These are phyloP conservation scores for Taphrina wiesneri DNA, from an alignment of 1,139 yeast species.

Conservation along the genomic window DNA sequence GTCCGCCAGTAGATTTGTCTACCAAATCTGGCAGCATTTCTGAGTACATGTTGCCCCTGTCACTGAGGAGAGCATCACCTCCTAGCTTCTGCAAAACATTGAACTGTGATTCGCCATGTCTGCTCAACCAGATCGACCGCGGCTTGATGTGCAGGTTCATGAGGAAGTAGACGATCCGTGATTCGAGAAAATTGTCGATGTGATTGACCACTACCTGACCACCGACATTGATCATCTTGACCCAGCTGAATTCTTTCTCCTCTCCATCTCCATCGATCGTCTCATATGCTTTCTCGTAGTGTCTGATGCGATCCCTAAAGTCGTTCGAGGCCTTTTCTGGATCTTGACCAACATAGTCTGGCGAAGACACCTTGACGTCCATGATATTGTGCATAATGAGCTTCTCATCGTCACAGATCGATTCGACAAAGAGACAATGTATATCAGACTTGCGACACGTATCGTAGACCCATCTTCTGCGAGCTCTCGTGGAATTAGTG, in stretches of 20 bases:
- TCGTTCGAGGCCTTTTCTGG: conserved; percentile 72
- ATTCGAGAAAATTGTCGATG: conserved; percentile 84
- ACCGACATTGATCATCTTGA: conserved; percentile 82
- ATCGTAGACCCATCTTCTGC: conserved; percentile 66
- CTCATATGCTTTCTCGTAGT: conserved; percentile 73
- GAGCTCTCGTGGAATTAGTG: conserved; percentile 69
- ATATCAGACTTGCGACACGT: conserved; percentile 66
- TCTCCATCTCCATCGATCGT: conserved; percentile 54
- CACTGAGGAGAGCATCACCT: conserved; percentile 86
- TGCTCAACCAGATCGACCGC: conserved; percentile 83
- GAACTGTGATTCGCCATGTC: conserved; percentile 94
- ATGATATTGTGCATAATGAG: conserved; percentile 73
- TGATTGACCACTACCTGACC: conserved; percentile 83
- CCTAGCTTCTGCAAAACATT: conserved; percentile 94
- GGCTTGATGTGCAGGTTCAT: conserved; percentile 95
- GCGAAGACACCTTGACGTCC: conserved; percentile 84
- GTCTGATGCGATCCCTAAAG: conserved; percentile 68
- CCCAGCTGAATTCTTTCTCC: conserved; percentile 73
- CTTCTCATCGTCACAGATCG: conserved; percentile 83
- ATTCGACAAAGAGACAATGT: conserved; percentile 88
- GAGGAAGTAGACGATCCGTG: conserved; percentile 89
- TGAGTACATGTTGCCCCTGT: conserved; percentile 85
- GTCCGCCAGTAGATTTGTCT: conserved; percentile 65
- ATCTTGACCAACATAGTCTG: conserved; percentile 75
- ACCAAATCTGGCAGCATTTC: conserved; percentile 77